These are phyloP conservation scores for Neovahlkampfia damariscottae DNA, from an alignment of 78 protist species.

Conservation along the genomic window DNA sequence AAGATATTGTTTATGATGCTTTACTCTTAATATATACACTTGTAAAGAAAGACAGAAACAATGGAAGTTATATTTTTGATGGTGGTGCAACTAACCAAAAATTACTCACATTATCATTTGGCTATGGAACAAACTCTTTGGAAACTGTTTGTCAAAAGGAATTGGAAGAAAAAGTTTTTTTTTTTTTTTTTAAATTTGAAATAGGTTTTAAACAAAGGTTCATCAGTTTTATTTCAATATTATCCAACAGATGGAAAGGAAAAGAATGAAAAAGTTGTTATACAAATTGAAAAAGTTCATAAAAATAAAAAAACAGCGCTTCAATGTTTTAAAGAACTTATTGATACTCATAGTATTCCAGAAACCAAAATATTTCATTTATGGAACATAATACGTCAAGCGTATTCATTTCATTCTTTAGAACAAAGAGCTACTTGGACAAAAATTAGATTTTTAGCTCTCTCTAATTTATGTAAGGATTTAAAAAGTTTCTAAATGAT, in stretches of 20 bases:
- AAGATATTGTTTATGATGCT: neutral
- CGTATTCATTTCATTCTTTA: neutral
- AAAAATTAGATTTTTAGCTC: neutral
- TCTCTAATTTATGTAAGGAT: neutral
- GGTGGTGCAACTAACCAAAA: neutral
- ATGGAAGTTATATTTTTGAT: neutral
- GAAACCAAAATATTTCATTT: neutral
- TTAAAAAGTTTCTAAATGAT: too few relatives aligned
- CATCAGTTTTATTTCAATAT: neutral
- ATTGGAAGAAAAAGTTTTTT: neutral
- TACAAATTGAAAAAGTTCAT: neutral
- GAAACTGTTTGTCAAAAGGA: neutral
- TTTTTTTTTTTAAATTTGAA: too few relatives aligned
- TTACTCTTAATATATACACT: neutral
- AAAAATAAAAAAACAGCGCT: neutral
- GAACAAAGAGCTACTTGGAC: neutral
- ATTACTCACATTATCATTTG: neutral
- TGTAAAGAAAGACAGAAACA: neutral
- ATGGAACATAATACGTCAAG: neutral
- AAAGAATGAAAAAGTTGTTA: neutral
- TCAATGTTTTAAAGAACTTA: neutral
- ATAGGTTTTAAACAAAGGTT: neutral
- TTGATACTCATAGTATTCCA: neutral
- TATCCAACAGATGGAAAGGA: neutral
- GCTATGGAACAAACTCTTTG: neutral